Conservation (phyloP, 75 land plant genomes). For the Pinus tabuliformis region DNA sequence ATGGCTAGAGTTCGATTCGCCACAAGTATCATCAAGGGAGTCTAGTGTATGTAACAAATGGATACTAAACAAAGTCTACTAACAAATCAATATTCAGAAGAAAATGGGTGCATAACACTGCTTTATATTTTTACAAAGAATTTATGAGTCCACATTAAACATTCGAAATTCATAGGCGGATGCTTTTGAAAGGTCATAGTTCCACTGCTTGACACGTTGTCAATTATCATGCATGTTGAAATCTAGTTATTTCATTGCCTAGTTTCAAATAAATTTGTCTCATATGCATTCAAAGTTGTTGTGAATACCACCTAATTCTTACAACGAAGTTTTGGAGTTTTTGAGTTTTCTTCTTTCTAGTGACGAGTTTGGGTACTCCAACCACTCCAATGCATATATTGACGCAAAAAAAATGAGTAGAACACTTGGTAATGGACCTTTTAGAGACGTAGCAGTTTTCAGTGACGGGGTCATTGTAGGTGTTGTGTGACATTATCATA, state of each 20-base stretch:
- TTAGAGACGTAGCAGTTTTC: constrained; percentile 39
- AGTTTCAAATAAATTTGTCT: constrained; percentile 25
- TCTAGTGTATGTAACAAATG: too few relatives aligned
- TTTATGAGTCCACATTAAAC: too few relatives aligned
- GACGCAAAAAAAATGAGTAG: constrained; percentile 32
- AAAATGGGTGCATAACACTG: too few relatives aligned
- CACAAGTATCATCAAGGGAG: too few relatives aligned
- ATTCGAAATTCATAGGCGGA: too few relatives aligned
- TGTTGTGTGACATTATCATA: constrained; percentile 43
- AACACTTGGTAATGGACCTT: constrained; percentile 42
- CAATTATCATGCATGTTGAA: too few relatives aligned
- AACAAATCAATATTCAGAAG: too few relatives aligned
- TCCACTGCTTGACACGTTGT: too few relatives aligned
- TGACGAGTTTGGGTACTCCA: constrained; percentile 61
- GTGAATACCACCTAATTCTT: constrained; percentile 30
- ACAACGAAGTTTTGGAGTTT: constrained; percentile 44
- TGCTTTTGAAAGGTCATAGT: too few relatives aligned
- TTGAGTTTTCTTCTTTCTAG: constrained; percentile 37
- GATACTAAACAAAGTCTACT: too few relatives aligned
- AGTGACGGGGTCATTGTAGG: constrained; percentile 42
- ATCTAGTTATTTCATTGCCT: too few relatives aligned
- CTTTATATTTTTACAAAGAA: too few relatives aligned
- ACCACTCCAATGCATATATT: constrained; percentile 46
- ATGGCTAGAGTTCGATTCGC: not conserved
- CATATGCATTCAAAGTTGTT: not conserved